Percentiles rank a stretch among this genome's conserved stretches.
phyloP scores from a whole-genome alignment of 2,329 filamentous ascomycete genomes.

The Penicillium italicum region DNA sequence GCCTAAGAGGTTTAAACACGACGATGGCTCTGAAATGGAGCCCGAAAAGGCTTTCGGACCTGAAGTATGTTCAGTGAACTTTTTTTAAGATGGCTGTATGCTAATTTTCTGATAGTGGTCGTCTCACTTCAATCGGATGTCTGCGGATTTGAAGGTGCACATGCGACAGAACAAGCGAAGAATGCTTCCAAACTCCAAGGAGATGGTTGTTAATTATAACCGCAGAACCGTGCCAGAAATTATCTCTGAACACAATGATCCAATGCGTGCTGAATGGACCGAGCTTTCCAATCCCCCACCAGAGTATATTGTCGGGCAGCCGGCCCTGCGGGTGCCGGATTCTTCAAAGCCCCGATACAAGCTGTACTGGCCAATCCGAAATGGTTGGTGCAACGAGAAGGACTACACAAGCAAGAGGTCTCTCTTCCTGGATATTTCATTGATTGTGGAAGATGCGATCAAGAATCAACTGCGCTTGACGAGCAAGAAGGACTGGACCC shows the following conservation, averaged over 20 bases:
- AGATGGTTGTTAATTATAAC: constrained; percentile 93
- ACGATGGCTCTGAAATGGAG: constrained; percentile 49
- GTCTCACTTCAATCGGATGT: constrained; percentile 72
- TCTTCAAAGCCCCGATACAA: constrained; percentile 85
- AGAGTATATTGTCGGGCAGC: constrained; percentile 74
- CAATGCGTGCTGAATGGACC: constrained; percentile 92
- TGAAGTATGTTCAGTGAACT: constrained; percentile 56
- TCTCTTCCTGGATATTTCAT: constrained; percentile 81
- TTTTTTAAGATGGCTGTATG: not conserved
- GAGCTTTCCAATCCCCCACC: constrained; percentile 68
- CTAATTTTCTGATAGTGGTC: constrained; percentile 47
- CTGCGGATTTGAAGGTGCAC: constrained; percentile 77
- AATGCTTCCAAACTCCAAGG: constrained; percentile 94
- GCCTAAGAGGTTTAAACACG: constrained; percentile 61
- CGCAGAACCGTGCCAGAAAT: constrained; percentile 75
- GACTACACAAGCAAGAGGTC: constrained; percentile 79
- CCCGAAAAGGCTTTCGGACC: constrained; percentile 83
- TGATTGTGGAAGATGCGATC: constrained; percentile 81
- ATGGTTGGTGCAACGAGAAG: constrained; percentile 84
- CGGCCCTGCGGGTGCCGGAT: constrained; percentile 83
- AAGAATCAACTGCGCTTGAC: constrained; percentile 76
- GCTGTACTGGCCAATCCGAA: constrained; percentile 83
- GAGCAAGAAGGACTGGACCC: constrained; percentile 74
- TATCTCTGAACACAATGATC: constrained; percentile 93
- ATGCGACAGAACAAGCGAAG: constrained; percentile 94